Conservation (phyloP, 768 basidiomycete species). For the Podaxis sp. region DNA sequence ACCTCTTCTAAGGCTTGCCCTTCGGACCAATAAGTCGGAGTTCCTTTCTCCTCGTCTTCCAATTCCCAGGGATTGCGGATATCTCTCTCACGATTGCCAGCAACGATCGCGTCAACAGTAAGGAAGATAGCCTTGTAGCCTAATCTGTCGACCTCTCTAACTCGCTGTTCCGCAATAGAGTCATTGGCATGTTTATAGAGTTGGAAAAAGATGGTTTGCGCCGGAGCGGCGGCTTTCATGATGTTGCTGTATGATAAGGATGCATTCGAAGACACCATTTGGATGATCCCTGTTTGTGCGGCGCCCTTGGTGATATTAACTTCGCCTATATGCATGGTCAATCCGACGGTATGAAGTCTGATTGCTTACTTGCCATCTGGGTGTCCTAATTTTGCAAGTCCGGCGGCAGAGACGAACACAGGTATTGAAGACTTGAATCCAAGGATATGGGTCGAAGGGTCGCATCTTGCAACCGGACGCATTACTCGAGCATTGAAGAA, state of each 20-base stretch:
- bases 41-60: slow-evolving; percentile 54
- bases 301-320: slow-evolving; percentile 77
- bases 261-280: slow-evolving; percentile 82
- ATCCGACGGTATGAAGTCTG: neutral
- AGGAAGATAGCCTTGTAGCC: slow-evolving; percentile 90
- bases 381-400: slow-evolving; percentile 84
- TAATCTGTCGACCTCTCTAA: slow-evolving; percentile 68
- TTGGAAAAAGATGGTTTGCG: slow-evolving; percentile 77
- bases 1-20: slow-evolving; percentile 29
- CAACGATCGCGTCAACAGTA: slow-evolving; percentile 87
- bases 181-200: slow-evolving; percentile 83
- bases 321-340: slow-evolving; percentile 54
- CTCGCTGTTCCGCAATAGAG: slow-evolving; percentile 60
- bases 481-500: slow-evolving; percentile 88
- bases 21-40: slow-evolving; percentile 30
- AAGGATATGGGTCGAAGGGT: slow-evolving; percentile 76
- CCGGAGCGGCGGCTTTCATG: slow-evolving; percentile 51
- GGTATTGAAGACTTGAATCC: slow-evolving; percentile 73
- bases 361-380: slow-evolving; percentile 49
- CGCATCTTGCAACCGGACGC: slow-evolving; percentile 60
- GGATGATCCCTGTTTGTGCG: slow-evolving; percentile 66
- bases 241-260: slow-evolving; percentile 68
- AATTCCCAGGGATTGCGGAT: slow-evolving; percentile 55
- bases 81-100: slow-evolving; percentile 80
- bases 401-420: slow-evolving; percentile 81